Base-by-base conservation (phyloP, 1,284 basidiomycete species). In the Sporisorium scitamineum region DNA sequence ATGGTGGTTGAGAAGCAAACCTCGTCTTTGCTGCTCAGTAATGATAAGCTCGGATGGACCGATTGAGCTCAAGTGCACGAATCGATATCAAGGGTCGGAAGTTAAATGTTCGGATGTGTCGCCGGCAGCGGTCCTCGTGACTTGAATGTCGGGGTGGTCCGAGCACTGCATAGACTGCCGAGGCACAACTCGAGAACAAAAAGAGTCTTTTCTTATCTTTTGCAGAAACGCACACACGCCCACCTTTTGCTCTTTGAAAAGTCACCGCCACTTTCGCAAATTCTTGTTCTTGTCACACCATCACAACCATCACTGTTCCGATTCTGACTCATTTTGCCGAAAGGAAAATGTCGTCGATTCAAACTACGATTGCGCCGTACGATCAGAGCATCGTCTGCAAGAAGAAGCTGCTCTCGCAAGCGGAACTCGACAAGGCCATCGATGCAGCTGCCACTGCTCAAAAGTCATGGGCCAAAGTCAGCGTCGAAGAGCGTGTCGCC, bases 401-500 rank as follows among this genome's bases (percentile, higher is more conserved):
- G 10, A 85, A 87, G 37, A 84, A 86, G 2, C 84, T 87, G 18
- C 84, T 87, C 8, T 79, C 85, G 10, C 76, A 74, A 29, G 61
- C 75, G 8, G 79, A 93, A 79, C 88, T 96, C 52, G 90, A 93
- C 80, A 80, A 61, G 14, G 86, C 87, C 55, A 90, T 96, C 70
- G 80, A 87, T 13, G 86, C 88, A 27, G 89, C 92, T 4, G 88
- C 89, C 42, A 86, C 87, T 5, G 92, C 92, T 0, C 92, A 94
- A 86, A 91, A 90, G 81, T 79, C 86, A 39, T 96, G 94, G 94
- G 88, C 87, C 56, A 89, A 89, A 70, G 88, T 90, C 1, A 86
- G 92, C 0, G 86, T 97, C 18, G 86, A 90, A 51, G 90, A 94
- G 52, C 89, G 94, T 27, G 90, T 95, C 52, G 88, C 88, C 34